phyloP scores from a whole-genome alignment of 1,284 basidiomycete genomes.

The Somion occarium region DNA sequence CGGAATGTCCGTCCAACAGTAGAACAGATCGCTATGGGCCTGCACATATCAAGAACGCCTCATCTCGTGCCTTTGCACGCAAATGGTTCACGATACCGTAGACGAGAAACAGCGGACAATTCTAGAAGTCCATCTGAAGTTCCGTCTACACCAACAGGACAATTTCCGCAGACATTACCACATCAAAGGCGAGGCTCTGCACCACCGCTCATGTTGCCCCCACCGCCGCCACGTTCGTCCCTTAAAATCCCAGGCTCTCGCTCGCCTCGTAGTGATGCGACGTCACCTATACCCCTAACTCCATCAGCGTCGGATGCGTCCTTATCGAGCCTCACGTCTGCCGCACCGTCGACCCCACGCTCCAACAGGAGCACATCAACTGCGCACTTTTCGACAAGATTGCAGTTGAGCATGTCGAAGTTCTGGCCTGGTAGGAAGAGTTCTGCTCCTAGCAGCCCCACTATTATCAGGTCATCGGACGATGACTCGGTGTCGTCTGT shows the following conservation, averaged over 20 bases:
- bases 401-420: slow-evolving; percentile 43
- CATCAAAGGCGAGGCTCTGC: slow-evolving; percentile 24
- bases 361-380: slow-evolving; percentile 32
- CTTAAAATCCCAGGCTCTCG: slow-evolving; percentile 45
- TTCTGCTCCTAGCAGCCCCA: slow-evolving; percentile 12
- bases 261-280: slow-evolving; percentile 27
- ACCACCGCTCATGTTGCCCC: slow-evolving; percentile 33
- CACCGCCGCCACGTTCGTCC: slow-evolving; percentile 57
- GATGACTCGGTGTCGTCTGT: slow-evolving; percentile 20
- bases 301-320: slow-evolving; percentile 42
- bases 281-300: slow-evolving; percentile 27
- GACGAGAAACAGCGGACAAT: slow-evolving; percentile 9
- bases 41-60: slow-evolving; percentile 68
- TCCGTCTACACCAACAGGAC: slow-evolving; percentile 16
- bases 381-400: slow-evolving; percentile 28
- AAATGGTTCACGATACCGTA: slow-evolving; percentile 17
- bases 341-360: slow-evolving; percentile 32
- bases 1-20: slow-evolving; percentile 52
- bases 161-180: no score
- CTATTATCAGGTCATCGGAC: slow-evolving; percentile 17
- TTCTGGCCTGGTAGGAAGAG: slow-evolving; percentile 32
- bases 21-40: slow-evolving; percentile 71
- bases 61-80: slow-evolving; percentile 43
- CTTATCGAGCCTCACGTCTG: slow-evolving; percentile 42
- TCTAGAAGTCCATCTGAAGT: slow-evolving; percentile 8